Conservation (phyloP, 2,329 filamentous ascomycete species). For the Biscogniauxia marginata region DNA sequence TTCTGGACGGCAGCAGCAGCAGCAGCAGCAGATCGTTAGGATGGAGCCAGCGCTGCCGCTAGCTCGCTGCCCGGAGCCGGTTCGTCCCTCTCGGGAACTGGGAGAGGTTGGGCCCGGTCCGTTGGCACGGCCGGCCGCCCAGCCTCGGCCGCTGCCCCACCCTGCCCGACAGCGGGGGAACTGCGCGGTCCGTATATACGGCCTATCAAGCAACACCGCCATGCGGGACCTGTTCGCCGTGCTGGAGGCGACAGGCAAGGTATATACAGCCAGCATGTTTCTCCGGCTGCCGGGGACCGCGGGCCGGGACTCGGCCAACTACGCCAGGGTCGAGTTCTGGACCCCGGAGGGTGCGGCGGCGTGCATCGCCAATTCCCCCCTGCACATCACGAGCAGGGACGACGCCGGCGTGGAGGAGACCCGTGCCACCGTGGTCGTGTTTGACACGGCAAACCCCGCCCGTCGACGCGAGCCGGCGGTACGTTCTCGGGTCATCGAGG, state of each 20-base stretch:
- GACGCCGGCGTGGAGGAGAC: background rate
- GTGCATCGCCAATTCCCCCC: background rate
- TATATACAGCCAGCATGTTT: background rate
- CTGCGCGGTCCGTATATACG: background rate
- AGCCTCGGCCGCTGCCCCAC: too few relatives aligned
- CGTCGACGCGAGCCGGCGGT: background rate
- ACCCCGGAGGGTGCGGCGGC: background rate
- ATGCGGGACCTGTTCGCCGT: background rate
- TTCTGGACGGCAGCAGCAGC: too few relatives aligned
- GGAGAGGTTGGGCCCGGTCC: too few relatives aligned
- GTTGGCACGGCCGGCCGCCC: too few relatives aligned
- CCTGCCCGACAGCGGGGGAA: background rate
- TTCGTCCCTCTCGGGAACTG: too few relatives aligned
- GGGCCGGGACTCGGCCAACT: background rate
- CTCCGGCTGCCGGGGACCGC: background rate
- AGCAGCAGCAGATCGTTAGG: too few relatives aligned
- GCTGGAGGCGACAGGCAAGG: background rate
- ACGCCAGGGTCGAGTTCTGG: background rate
- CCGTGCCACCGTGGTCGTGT: background rate
- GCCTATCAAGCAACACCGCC: background rate
- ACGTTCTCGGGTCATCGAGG: background rate
- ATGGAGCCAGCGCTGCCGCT: too few relatives aligned
- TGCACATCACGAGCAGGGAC: background rate
- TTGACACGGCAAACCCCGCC: background rate
- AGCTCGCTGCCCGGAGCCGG: too few relatives aligned